Evolutionary conservation across 352 stramenopile species (phyloP), one percentile per base, ranked within the genome.

Genomic region (Pythium folliculosum): DNA sequence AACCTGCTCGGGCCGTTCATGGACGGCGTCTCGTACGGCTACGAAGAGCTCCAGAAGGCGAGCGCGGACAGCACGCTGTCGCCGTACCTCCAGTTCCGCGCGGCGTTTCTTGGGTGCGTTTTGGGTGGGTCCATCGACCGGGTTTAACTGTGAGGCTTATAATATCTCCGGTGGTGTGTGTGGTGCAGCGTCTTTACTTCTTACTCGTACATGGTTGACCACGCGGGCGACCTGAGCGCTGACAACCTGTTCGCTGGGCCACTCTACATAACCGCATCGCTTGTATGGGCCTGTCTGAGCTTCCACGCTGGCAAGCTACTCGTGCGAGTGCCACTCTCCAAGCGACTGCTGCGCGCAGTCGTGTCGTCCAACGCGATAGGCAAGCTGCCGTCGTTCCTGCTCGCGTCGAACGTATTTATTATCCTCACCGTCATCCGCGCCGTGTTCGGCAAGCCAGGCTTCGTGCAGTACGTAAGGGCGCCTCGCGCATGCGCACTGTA

Each of bases 141-240:
- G 27, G 27, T 5, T 32, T 32, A 32, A n/a, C n/a, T n/a, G n/a
- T n/a, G 27, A 32, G 27, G 27, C 27, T 32, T 5, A 32, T 5
- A 32, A 5, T 32, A 5, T 43, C 37, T 17, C 9, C 4, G 3
- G 10, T 43, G 9, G 35, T 13, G 37, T 43, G 37, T 43, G 37
- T 43, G 37, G 19, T 7, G 16, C 49, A 95, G 88, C 1, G 88
- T 93, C 16, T 92, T 95, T 60, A 95, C 88, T 48, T 94, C 86
- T n/a, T 95, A 89, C 58, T 88, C 86, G 60, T 95, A 91, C 75
- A 95, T 95, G 88, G 82, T 80, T 6, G 88, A 95, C 65, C 88
- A 95, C 55, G 88, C 88, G 1, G 84, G 88, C 2, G 88, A 94
- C 49, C 76, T 95, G 10, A 91, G 82, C 52, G 61, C 65, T 1